A percentile compares a stretch with the other conserved stretches of the same genome.
Conservation (phyloP, 1,139 yeast species). For the Sugiyamaella castrensis region DNA sequence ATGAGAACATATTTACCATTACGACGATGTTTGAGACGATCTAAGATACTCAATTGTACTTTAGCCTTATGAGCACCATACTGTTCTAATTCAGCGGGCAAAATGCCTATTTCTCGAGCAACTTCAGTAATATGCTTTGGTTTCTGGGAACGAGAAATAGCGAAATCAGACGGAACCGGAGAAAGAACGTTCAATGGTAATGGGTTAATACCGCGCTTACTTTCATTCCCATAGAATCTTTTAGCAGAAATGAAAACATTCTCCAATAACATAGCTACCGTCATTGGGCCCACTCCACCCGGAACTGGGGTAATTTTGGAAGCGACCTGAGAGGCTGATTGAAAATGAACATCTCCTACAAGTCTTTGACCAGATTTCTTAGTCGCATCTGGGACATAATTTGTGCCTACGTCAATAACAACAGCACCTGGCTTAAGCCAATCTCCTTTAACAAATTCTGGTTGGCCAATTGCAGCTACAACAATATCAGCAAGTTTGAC, state of each 20-base stretch:
- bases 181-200: conserved; percentile 60
- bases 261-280: conserved; percentile 90
- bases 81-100: conserved; percentile 79
- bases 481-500: conserved; percentile 81
- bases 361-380: conserved; percentile 80
- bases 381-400: conserved; percentile 72
- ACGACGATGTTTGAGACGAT: conserved; percentile 61
- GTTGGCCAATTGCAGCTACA: conserved; percentile 86
- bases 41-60: conserved; percentile 69
- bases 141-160: conserved; percentile 80
- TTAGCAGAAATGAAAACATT: conserved; percentile 84
- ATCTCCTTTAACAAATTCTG: conserved; percentile 80
- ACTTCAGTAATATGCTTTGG: conserved; percentile 81
- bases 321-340: conserved; percentile 62
- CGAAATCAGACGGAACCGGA: conserved; percentile 97
- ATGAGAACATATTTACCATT: conserved; percentile 91
- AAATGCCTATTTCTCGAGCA: conserved; percentile 80
- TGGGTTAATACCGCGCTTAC: conserved; percentile 45
- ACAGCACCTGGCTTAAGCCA: conserved; percentile 85
- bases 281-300: conserved; percentile 99
- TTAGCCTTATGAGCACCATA: conserved; percentile 92
- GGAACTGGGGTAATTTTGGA: conserved; percentile 94
- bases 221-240: conserved; percentile 29
- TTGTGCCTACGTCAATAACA: conserved; percentile 95
- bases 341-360: conserved; percentile 93